Conservation (phyloP, 306 rosid species). For the Dalbergia oliveri region DNA sequence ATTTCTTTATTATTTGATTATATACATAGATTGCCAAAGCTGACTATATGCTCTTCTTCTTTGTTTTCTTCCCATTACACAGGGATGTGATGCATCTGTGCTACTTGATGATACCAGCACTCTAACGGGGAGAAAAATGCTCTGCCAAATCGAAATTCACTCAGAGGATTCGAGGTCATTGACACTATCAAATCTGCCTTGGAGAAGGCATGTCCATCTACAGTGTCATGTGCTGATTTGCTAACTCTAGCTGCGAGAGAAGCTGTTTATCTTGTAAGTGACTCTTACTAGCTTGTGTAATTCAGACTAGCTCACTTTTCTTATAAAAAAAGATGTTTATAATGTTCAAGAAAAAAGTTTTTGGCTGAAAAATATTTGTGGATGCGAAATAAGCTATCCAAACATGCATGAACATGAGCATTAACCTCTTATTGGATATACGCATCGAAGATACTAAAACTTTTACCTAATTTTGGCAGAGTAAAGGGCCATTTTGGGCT, state of each 20-base stretch:
- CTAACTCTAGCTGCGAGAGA: constrained; percentile 84
- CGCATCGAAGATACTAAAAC: not conserved
- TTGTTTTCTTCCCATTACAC: constrained; percentile 14
- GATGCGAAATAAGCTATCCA: not conserved
- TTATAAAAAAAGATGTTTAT: no score
- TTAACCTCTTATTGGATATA: not conserved
- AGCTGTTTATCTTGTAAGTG: constrained; percentile 78
- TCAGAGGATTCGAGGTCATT: constrained; percentile 85
- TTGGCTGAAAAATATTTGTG: not conserved
- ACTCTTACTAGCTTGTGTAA: not conserved
- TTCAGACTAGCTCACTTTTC: not conserved
- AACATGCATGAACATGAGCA: not conserved
- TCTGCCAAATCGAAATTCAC: constrained; percentile 66
- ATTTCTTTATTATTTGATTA: not conserved
- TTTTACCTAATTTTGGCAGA: constrained; percentile 41
- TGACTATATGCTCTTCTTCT: not conserved
- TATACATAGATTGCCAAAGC: not conserved
- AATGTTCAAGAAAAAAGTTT: not conserved
- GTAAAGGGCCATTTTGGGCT: constrained; percentile 79
- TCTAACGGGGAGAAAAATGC: constrained; percentile 87
- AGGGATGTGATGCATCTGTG: constrained; percentile 93
- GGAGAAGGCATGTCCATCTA: constrained; percentile 82
- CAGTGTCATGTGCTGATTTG: constrained; percentile 89
- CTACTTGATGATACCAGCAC: constrained; percentile 79
- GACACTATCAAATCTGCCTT: constrained; percentile 75